Evolutionary conservation across 2,329 filamentous ascomycete species (phyloP).

Genomic region (Neospermospora avenae): DNA sequence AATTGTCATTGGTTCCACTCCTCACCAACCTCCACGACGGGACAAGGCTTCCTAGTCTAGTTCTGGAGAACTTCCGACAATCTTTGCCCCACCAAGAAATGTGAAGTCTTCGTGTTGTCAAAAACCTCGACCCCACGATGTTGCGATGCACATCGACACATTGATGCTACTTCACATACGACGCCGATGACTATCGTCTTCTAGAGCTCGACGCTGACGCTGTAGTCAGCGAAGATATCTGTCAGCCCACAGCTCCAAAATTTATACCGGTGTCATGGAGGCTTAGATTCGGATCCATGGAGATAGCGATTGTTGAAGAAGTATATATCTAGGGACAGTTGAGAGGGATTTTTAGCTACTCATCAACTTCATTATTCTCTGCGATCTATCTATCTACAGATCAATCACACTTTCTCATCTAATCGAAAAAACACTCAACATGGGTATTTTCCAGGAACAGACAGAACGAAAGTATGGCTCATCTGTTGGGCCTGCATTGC

Average conservation of each 20-base stretch:
- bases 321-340: neutral
- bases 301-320: neutral
- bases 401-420: neutral
- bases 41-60: neutral
- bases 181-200: neutral
- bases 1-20: neutral
- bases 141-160: neutral
- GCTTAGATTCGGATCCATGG: neutral
- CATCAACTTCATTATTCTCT: neutral
- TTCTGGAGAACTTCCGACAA: neutral
- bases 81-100: neutral
- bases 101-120: neutral
- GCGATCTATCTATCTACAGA: neutral
- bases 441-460: neutral
- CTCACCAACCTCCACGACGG: neutral
- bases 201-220: neutral
- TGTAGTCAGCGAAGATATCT: neutral
- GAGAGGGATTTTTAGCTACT: neutral
- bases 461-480: neutral
- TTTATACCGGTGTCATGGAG: neutral
- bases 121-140: neutral
- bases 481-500: neutral
- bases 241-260: neutral
- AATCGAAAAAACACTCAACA: neutral
- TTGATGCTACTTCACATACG: neutral